These are phyloP conservation scores for Pythium diclinum DNA, from an alignment of 352 stramenopile genomes.

Conservation along the genomic window DNA sequence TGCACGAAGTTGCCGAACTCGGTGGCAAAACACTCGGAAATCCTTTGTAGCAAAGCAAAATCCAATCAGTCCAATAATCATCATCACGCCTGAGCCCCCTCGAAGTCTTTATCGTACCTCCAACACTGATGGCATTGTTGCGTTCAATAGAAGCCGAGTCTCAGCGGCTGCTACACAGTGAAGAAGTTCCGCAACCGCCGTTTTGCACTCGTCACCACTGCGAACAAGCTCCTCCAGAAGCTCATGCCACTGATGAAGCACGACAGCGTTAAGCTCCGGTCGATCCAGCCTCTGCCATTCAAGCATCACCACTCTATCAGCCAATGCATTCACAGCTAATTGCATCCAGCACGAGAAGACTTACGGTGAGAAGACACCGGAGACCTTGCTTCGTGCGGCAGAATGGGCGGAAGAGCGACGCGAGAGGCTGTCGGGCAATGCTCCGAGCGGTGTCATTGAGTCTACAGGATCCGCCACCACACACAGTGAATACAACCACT, in stretches of 20 bases:
- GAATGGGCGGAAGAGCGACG: not conserved
- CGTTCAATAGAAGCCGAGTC: not conserved
- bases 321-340: not conserved
- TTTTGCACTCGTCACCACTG: not conserved
- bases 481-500: not conserved
- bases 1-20: not conserved
- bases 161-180: slow-evolving; percentile 4
- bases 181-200: not conserved
- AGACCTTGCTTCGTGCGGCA: not conserved
- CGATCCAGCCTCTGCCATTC: not conserved
- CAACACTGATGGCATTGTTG: not conserved
- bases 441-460: not conserved
- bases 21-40: slow-evolving; percentile 6
- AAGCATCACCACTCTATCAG: not conserved
- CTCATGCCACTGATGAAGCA: slow-evolving; percentile 10
- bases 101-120: not conserved
- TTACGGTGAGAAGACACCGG: not conserved
- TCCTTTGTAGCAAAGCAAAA: slow-evolving; percentile 2
- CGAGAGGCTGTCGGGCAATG: not conserved
- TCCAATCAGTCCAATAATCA: no score
- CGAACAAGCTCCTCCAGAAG: slow-evolving; percentile 2
- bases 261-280: not conserved
- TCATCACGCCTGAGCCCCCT: not conserved
- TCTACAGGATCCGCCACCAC: not conserved
- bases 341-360: not conserved